Evolutionary conservation across 2,329 filamentous ascomycete species (phyloP).

Genomic region (Xylariomycetidae sp.): DNA sequence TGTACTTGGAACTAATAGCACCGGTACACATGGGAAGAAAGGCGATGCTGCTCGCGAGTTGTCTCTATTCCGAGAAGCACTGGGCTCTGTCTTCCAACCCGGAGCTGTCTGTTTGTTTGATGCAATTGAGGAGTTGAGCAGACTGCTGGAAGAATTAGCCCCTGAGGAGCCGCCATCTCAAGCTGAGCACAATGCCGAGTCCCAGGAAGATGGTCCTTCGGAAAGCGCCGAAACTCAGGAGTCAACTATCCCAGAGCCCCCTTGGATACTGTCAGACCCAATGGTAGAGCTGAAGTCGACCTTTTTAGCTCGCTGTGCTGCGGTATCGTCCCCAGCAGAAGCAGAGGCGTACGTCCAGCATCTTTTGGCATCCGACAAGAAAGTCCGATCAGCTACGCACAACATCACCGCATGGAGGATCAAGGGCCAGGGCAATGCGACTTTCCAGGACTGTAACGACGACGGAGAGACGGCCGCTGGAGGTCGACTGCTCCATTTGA

Average conservation of each 20-base stretch:
- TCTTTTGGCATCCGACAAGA: slow-evolving; percentile 75
- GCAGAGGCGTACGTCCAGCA: slow-evolving; percentile 67
- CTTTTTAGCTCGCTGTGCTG: slow-evolving; percentile 73
- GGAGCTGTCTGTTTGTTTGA: slow-evolving; percentile 86
- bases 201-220: no score
- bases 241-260: no score
- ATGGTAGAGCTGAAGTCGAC: slow-evolving; percentile 79
- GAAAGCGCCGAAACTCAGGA: no score
- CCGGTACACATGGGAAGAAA: slow-evolving; percentile 59
- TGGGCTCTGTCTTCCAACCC: slow-evolving; percentile 62
- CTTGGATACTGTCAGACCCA: slow-evolving; percentile 70
- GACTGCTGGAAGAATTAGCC: slow-evolving; percentile 30
- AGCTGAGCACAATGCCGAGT: slow-evolving; percentile 8
- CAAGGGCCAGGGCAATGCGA: slow-evolving; percentile 47
- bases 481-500: slow-evolving; percentile 73
- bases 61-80: slow-evolving; percentile 59
- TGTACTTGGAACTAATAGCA: slow-evolving; percentile 73
- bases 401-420: slow-evolving; percentile 96
- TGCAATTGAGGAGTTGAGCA: slow-evolving; percentile 68
- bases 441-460: slow-evolving; percentile 88
- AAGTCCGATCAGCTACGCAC: slow-evolving; percentile 80
- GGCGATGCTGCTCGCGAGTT: slow-evolving; percentile 69
- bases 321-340: slow-evolving; percentile 62
- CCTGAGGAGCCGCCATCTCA: slow-evolving; percentile 22
- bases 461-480: slow-evolving; percentile 94